phyloP scores from a whole-genome alignment of 2,329 filamentous ascomycete species.

The Cucurbitaria berberidis region DNA sequence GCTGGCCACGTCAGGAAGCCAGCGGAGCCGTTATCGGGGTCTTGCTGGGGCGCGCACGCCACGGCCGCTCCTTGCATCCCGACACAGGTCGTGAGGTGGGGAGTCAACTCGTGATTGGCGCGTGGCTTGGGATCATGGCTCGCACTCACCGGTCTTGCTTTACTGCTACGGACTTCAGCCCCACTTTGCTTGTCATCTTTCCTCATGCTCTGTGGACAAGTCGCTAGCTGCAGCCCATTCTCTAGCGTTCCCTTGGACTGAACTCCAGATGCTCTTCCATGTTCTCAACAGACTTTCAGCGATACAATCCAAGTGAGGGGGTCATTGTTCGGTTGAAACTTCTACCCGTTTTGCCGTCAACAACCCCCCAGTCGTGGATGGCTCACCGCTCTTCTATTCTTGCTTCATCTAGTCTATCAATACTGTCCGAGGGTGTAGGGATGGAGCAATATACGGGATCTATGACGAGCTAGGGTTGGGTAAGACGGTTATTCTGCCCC shows the following conservation, averaged over 20 bases:
- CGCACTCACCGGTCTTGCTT: slow-evolving; percentile 36
- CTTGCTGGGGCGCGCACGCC: slow-evolving; percentile 39
- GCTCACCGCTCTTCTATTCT: slow-evolving; percentile 47
- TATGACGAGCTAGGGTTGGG: slow-evolving; percentile 29
- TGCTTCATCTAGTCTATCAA: slow-evolving; percentile 13
- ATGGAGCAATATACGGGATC: slow-evolving; percentile 32
- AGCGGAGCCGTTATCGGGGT: slow-evolving; percentile 48
- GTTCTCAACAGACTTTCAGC: slow-evolving; percentile 26
- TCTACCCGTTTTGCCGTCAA: slow-evolving; percentile 37
- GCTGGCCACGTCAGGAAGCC: slow-evolving; percentile 45
- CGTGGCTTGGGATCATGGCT: slow-evolving; percentile 16
- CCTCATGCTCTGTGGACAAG: slow-evolving; percentile 27
- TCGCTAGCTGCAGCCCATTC: slow-evolving; percentile 36
- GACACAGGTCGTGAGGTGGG: slow-evolving; percentile 34
- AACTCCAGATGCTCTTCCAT: slow-evolving; percentile 34
- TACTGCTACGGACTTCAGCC: slow-evolving; percentile 20
- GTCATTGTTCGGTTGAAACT: slow-evolving; percentile 24
- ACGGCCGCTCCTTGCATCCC: slow-evolving; percentile 45
- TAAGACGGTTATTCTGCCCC: slow-evolving; percentile 23
- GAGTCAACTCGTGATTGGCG: slow-evolving; percentile 31
- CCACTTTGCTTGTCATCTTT: slow-evolving; percentile 34
- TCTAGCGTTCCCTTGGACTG: slow-evolving; percentile 38
- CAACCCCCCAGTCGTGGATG: slow-evolving; percentile 12
- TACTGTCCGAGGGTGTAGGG: slow-evolving; percentile 18
- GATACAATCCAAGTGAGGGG: slow-evolving; percentile 31